Conservation (phyloP, 176 grass and related monocot genomes). For the Zoysia pacifica region DNA sequence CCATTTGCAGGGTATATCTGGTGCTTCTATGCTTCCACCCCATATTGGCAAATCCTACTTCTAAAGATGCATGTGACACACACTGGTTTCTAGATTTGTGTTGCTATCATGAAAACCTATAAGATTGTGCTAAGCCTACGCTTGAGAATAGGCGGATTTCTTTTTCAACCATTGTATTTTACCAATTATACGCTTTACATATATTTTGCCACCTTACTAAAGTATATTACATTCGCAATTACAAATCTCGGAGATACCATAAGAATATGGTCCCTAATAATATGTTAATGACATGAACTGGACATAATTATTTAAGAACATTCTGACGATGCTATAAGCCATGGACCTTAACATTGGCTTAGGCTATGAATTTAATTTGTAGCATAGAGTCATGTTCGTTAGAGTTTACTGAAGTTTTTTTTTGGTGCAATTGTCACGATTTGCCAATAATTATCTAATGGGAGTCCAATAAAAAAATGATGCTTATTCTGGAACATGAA, state of each 20-base stretch:
- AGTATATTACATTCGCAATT: constrained; percentile 1
- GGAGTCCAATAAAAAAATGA: constrained; percentile 3
- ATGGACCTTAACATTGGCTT: constrained; percentile 3
- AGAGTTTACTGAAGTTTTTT: background rate
- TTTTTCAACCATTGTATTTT: background rate
- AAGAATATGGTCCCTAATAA: background rate
- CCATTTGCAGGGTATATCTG: background rate
- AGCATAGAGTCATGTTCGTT: background rate
- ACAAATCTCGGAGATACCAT: background rate
- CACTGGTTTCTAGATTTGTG: no score
- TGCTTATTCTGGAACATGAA: constrained; percentile 17
- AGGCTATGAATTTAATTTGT: constrained; percentile 9
- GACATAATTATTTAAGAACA: background rate
- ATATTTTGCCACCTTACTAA: background rate
- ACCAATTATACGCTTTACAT: background rate
- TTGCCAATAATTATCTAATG: constrained; percentile 9
- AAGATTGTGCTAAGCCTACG: background rate
- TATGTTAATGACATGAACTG: constrained; percentile 5
- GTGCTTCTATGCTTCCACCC: background rate
- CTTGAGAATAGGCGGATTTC: constrained; percentile 1
- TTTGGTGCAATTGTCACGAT: background rate
- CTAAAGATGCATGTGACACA: no score
- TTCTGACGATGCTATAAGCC: constrained; percentile 14
- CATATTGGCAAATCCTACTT: background rate
- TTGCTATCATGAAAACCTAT: no score